These are phyloP conservation scores for Lactarius akahatsu DNA, from an alignment of 768 basidiomycete species.

Conservation along the genomic window DNA sequence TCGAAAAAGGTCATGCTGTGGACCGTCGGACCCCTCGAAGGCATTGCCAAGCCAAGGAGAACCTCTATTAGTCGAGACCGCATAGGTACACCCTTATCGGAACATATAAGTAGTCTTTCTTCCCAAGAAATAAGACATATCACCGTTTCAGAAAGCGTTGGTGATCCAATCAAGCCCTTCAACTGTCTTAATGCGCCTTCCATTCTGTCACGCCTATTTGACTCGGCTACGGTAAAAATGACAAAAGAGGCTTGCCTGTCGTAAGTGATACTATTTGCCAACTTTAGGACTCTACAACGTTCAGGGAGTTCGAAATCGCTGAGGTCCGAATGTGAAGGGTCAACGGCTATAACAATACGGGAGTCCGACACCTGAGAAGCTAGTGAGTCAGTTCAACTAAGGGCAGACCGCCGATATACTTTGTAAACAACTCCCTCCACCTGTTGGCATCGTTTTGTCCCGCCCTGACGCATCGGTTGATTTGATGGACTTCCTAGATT, in stretches of 20 bases:
- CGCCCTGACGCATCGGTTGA: constrained; percentile 42
- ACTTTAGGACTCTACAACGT: constrained; percentile 78
- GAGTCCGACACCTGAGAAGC: constrained; percentile 70
- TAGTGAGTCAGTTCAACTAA: not conserved
- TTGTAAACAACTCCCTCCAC: constrained; percentile 88
- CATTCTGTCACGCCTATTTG: constrained; percentile 56
- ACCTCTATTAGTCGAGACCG: constrained; percentile 56
- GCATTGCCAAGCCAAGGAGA: constrained; percentile 62
- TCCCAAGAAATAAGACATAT: constrained; percentile 7
- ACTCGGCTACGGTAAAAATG: not conserved
- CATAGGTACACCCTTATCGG: constrained; percentile 38
- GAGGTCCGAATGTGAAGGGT: constrained; percentile 55
- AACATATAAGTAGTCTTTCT: not conserved
- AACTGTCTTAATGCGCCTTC: constrained; percentile 74
- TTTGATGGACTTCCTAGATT: constrained; percentile 46
- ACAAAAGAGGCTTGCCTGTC: constrained; percentile 54
- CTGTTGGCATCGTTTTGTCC: constrained; percentile 31
- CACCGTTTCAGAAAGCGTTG: constrained; percentile 18
- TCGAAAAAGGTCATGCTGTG: constrained; percentile 67
- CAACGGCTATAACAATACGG: constrained; percentile 76
- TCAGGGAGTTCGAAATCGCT: constrained; percentile 81
- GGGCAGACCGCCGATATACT: constrained; percentile 38
- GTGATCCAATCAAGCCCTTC: constrained; percentile 43
- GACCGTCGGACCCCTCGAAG: constrained; percentile 42
- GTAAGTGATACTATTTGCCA: constrained; percentile 91